Evolutionary conservation across 257 asterid species (phyloP).

Genomic region (Craterostigma plantagineum): DNA sequence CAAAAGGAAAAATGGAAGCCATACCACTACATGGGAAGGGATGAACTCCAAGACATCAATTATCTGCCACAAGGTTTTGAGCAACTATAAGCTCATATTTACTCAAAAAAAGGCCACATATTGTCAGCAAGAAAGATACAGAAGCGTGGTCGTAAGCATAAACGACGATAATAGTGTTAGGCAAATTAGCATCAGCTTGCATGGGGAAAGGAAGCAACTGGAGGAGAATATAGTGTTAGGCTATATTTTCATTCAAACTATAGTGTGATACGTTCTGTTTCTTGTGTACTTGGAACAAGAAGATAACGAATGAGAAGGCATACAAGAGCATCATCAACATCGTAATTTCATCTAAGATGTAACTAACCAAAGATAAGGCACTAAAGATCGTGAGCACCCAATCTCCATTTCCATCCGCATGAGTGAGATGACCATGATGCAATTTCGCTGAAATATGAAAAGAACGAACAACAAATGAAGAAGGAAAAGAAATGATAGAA

Average conservation of each 20-base stretch:
- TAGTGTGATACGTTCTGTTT: too few species aligned
- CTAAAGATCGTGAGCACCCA: constrained; percentile 93
- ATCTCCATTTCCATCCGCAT: constrained; percentile 96
- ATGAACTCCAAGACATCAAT: constrained; percentile 82
- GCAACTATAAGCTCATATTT: constrained; percentile 5
- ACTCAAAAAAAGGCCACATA: constrained; percentile 1
- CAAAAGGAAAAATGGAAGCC: constrained; percentile 11
- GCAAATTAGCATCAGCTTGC: too few species aligned
- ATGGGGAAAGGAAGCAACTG: too few species aligned
- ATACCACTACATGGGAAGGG: constrained; percentile 92
- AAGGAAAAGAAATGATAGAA: too few species aligned
- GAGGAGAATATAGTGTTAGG: too few species aligned
- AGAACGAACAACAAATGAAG: constrained; percentile 10
- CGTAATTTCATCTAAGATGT: neutral
- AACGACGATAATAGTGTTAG: too few species aligned
- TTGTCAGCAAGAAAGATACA: constrained; percentile 7
- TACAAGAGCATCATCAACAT: constrained; percentile 1
- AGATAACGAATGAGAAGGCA: constrained; percentile 2
- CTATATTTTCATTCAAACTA: too few species aligned
- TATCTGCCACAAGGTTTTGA: constrained; percentile 40
- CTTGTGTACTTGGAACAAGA: neutral
- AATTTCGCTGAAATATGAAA: constrained; percentile 42
- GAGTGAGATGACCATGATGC: constrained; percentile 85
- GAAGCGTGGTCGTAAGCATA: too few species aligned
- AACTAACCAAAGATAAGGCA: constrained; percentile 80